phyloP scores from a whole-genome alignment of 805 yeast genomes.

The Yarrowia sp. region DNA sequence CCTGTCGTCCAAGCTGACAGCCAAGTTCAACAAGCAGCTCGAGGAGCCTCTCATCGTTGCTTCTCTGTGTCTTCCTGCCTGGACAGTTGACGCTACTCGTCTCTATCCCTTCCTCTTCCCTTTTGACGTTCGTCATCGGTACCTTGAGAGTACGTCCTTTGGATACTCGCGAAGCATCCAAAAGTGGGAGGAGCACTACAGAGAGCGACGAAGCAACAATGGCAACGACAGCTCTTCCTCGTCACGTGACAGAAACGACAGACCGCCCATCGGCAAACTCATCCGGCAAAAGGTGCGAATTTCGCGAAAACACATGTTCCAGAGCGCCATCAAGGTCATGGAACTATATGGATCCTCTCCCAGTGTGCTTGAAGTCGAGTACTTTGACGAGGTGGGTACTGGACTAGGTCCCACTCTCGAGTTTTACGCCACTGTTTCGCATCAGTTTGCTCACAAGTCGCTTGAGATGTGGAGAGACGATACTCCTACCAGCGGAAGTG shows the following conservation, averaged over 20 bases:
- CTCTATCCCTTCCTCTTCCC: constrained; percentile 85
- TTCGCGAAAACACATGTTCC: constrained; percentile 70
- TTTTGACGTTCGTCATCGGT: constrained; percentile 75
- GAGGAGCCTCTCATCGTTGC: constrained; percentile 91
- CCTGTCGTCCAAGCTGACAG: constrained; percentile 80
- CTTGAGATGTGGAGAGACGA: constrained; percentile 72
- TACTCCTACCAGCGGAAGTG: constrained; percentile 24
- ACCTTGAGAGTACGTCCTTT: constrained; percentile 85
- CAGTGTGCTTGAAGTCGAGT: constrained; percentile 83
- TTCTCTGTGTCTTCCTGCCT: constrained; percentile 81
- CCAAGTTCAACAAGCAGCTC: constrained; percentile 82
- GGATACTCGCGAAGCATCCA: constrained; percentile 86
- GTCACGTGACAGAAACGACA: constrained; percentile 41
- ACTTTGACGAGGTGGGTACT: constrained; percentile 90
- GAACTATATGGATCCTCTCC: constrained; percentile 80
- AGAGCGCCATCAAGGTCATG: constrained; percentile 80
- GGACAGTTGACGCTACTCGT: constrained; percentile 79
- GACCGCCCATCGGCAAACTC: constrained; percentile 66
- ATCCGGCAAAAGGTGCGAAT: constrained; percentile 81
- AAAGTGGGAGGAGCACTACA: constrained; percentile 66
- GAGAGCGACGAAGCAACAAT: constrained; percentile 45
- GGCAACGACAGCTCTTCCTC: constrained; percentile 46
- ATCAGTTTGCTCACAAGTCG: constrained; percentile 66
- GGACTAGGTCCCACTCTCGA: constrained; percentile 97
- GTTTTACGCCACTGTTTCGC: constrained; percentile 83